A percentile compares a stretch with the other conserved stretches of the same genome.
Conservation (phyloP, 2,329 filamentous ascomycete species). For the Cytospora schulzeri region DNA sequence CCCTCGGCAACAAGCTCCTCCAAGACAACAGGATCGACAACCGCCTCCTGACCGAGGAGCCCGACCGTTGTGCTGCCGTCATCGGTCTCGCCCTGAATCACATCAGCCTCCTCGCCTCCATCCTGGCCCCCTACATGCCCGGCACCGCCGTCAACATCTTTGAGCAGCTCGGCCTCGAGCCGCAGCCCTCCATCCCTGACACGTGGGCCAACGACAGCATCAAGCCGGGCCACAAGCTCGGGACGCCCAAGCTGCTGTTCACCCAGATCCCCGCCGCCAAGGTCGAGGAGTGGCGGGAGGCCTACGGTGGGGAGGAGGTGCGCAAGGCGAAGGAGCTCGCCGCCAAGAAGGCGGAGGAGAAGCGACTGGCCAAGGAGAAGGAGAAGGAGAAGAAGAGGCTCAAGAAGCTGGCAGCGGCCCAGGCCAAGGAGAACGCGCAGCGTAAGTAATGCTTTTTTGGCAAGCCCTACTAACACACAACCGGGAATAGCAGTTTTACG, state of each 20-base stretch:
- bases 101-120: conserved; percentile 76
- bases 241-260: conserved; percentile 78
- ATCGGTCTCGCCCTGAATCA: conserved; percentile 83
- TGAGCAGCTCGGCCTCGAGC: conserved; percentile 68
- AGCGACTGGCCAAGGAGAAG: conserved; percentile 52
- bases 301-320: conserved; percentile 66
- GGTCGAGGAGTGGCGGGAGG: conserved; percentile 78
- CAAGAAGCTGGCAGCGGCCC: conserved; percentile 41
- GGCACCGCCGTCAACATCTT: conserved; percentile 75
- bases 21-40: conserved; percentile 48
- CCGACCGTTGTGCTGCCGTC: conserved; percentile 57
- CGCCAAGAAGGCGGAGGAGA: conserved; percentile 52
- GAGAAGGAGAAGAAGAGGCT: conserved; percentile 53
- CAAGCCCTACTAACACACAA: not conserved
- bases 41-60: conserved; percentile 53
- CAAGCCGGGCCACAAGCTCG: conserved; percentile 76
- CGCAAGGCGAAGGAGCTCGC: conserved; percentile 70
- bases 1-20: conserved; percentile 53
- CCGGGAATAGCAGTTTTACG: not conserved
- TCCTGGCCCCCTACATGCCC: conserved; percentile 85
- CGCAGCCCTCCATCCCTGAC: conserved; percentile 63
- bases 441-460: not conserved
- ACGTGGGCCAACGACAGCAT: conserved; percentile 64
- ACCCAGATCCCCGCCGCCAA: conserved; percentile 80
- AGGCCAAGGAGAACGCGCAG: conserved; percentile 13